A percentile compares a stretch with the other conserved stretches of the same genome.
Evolutionary conservation across 2,329 filamentous ascomycete genomes (phyloP).

Genomic region (Talaromyces sp.): DNA sequence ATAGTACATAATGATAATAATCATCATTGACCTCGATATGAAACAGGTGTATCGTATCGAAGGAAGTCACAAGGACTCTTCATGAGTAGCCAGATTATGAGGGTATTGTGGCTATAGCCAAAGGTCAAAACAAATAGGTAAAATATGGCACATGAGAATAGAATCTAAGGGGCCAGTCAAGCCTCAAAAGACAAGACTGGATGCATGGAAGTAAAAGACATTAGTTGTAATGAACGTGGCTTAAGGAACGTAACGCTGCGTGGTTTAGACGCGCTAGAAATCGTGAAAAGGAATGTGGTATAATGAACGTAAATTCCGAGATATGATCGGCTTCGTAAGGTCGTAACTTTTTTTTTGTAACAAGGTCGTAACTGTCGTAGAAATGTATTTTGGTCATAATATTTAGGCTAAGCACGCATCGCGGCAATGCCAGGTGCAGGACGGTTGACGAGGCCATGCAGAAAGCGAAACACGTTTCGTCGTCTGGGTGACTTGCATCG

Average conservation of each 20-base stretch:
- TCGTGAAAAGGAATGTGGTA: constrained; percentile 3
- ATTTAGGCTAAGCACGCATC: constrained; percentile 6
- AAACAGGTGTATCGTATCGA: neutral
- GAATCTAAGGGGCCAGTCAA: constrained; percentile 1
- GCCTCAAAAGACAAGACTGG: neutral
- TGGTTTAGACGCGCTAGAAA: neutral
- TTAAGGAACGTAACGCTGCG: constrained; percentile 13
- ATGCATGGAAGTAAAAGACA: neutral
- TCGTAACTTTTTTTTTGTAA: constrained; percentile 8
- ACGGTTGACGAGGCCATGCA: constrained; percentile 42
- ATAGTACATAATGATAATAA: constrained; percentile 3
- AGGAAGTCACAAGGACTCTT: neutral
- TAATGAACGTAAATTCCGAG: constrained; percentile 17
- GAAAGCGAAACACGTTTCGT: constrained; percentile 44
- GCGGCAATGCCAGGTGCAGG: constrained; percentile 13
- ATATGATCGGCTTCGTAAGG: constrained; percentile 12
- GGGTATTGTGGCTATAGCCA: neutral
- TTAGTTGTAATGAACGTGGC: constrained; percentile 8
- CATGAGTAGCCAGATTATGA: constrained; percentile 3
- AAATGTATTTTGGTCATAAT: constrained; percentile 4
- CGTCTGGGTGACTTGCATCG: constrained; percentile 41
- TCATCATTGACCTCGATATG: neutral
- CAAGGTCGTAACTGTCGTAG: constrained; percentile 16
- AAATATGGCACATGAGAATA: constrained; percentile 14
- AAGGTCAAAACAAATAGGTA: neutral